These are phyloP conservation scores for Rhodomyrtus psidioides DNA, from an alignment of 441 rosid species.

Conservation along the genomic window DNA sequence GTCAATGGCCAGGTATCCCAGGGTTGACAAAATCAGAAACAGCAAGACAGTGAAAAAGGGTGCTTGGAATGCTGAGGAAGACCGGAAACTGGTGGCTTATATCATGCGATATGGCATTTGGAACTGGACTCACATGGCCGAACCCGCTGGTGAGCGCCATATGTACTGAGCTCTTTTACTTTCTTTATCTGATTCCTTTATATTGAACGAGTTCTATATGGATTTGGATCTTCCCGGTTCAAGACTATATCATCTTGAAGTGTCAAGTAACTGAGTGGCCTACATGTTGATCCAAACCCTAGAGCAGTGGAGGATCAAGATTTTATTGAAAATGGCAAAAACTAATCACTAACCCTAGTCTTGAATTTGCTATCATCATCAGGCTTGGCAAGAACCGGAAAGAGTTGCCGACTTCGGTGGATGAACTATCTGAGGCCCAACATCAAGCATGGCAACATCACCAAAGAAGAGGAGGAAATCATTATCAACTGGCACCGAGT, in stretches of 20 bases:
- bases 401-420: conserved; percentile 3
- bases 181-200: background rate
- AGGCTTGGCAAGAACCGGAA: background rate
- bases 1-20: background rate
- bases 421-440: conserved; percentile 1
- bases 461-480: background rate
- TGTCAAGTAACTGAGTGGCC: background rate
- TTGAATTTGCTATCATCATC: background rate
- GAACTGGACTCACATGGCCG: conserved; percentile 8
- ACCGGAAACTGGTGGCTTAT: conserved; percentile 2
- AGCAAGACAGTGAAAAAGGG: background rate
- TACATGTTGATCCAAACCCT: background rate
- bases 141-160: background rate
- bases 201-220: background rate
- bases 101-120: conserved; percentile 2
- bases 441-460: background rate
- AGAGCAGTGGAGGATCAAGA: background rate
- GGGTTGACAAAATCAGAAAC: background rate
- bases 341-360: background rate
- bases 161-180: background rate
- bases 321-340: background rate
- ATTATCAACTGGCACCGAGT: background rate
- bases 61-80: conserved; percentile 10
- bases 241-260: background rate
- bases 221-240: background rate